Percentiles rank a stretch among this genome's conserved stretches.
Evolutionary conservation across 1,284 basidiomycete genomes (phyloP).

Genomic region (Papiliotrema nemorosa): DNA sequence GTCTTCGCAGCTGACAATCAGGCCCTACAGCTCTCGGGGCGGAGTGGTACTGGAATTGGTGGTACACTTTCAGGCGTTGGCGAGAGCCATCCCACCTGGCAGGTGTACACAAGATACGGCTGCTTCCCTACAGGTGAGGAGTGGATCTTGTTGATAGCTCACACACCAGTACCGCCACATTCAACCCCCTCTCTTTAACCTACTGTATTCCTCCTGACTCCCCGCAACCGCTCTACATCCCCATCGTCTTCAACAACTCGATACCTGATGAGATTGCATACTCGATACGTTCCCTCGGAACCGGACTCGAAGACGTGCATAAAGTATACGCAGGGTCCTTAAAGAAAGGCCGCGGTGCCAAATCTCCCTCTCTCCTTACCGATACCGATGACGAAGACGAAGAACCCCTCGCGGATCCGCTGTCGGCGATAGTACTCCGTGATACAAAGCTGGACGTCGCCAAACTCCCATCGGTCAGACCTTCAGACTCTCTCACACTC

Average conservation of each 20-base stretch:
- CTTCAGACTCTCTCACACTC: conserved; percentile 35
- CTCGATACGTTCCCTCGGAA: conserved; percentile 66
- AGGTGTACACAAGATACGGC: conserved; percentile 41
- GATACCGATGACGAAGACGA: conserved; percentile 60
- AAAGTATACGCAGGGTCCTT: conserved; percentile 26
- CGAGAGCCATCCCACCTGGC: conserved; percentile 34
- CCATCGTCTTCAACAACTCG: conserved; percentile 80
- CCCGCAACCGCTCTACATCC: conserved; percentile 39
- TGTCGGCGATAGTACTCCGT: conserved; percentile 25
- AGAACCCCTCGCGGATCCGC: conserved; percentile 35
- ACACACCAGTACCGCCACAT: conserved; percentile 34
- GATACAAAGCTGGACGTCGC: conserved; percentile 48
- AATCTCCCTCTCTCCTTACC: conserved; percentile 18
- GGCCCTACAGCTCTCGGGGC: conserved; percentile 25
- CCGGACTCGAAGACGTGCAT: conserved; percentile 16
- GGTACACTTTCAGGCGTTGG: conserved; percentile 13
- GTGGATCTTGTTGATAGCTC: neutral
- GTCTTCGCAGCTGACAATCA: conserved; percentile 1
- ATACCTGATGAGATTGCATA: conserved; percentile 70
- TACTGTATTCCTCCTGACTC: conserved; percentile 45
- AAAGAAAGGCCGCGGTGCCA: conserved; percentile 19
- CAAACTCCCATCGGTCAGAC: conserved; percentile 39
- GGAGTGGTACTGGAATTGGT: conserved; percentile 26
- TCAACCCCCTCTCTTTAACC: conserved; percentile 46
- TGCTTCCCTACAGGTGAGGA: conserved; percentile 37